Percentiles rank a stretch among this genome's conserved stretches.
Evolutionary conservation across 371 early-diverging fungal species (phyloP).

Genomic region (Cokeromyces recurvatus): DNA sequence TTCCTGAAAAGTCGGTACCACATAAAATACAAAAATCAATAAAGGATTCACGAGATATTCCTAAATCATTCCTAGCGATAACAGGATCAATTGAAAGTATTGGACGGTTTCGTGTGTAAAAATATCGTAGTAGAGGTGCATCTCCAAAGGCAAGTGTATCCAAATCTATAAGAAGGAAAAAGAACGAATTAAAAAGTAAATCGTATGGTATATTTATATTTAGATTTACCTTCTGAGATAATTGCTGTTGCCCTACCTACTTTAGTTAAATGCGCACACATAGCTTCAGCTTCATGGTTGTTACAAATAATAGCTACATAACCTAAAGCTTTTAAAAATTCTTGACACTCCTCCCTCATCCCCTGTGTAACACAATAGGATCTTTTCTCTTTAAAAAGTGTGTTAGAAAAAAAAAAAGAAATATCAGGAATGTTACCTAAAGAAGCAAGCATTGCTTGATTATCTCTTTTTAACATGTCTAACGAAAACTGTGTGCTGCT

Average conservation of each 20-base stretch:
- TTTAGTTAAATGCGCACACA: conserved; percentile 58
- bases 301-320: conserved; percentile 43
- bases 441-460: conserved; percentile 21
- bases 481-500: conserved; percentile 11
- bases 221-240: conserved; percentile 60
- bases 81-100: conserved; percentile 52
- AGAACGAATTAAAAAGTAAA: no score
- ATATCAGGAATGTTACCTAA: conserved; percentile 14
- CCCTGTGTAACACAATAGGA: conserved; percentile 46
- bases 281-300: conserved; percentile 62
- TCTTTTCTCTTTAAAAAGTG: conserved; percentile 42
- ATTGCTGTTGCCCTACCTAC: conserved; percentile 48
- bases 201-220: background rate
- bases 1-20: conserved; percentile 73
- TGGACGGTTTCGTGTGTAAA: conserved; percentile 29
- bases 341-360: conserved; percentile 44
- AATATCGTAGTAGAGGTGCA: conserved; percentile 49
- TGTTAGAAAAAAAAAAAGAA: background rate
- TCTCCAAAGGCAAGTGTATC: conserved; percentile 60
- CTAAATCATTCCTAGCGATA: conserved; percentile 46
- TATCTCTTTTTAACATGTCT: conserved; percentile 18
- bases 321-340: conserved; percentile 49
- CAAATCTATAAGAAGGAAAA: conserved; percentile 30
- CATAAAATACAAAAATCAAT: conserved; percentile 78
- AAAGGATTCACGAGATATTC: conserved; percentile 52